Conservation (phyloP, 805 yeast genomes). For the Myxozyma lipomycoides region DNA sequence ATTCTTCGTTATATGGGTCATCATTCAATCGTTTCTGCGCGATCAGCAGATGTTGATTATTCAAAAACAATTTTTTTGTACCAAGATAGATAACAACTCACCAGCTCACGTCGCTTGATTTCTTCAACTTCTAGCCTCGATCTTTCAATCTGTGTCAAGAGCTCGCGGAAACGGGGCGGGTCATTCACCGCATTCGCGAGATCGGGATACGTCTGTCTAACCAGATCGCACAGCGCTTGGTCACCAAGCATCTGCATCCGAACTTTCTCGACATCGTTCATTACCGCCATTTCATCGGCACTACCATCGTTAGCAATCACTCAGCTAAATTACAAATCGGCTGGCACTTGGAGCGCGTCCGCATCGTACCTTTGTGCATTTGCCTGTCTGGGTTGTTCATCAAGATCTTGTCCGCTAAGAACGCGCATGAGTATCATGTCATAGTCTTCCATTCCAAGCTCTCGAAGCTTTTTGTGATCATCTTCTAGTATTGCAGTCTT, state of each 20-base stretch:
- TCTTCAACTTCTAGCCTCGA: slow-evolving; percentile 35
- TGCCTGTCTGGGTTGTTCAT: neutral
- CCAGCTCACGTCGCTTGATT: slow-evolving; percentile 43
- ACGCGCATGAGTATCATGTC: slow-evolving; percentile 49
- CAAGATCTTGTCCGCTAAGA: slow-evolving; percentile 2
- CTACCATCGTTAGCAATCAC: no score
- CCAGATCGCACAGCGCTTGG: slow-evolving; percentile 36
- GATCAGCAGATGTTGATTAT: no score
- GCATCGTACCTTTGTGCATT: neutral
- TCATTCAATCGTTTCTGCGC: slow-evolving; percentile 47
- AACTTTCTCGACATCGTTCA: slow-evolving; percentile 34
- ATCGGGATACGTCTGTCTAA: slow-evolving; percentile 45
- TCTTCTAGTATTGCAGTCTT: slow-evolving; percentile 45
- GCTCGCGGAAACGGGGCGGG: slow-evolving; percentile 46
- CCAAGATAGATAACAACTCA: neutral
- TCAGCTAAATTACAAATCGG: no score
- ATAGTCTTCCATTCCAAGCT: slow-evolving; percentile 50
- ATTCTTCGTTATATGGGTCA: slow-evolving; percentile 68
- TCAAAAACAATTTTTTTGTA: neutral
- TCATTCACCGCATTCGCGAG: slow-evolving; percentile 47
- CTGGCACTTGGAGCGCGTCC: no score
- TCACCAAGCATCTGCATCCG: slow-evolving; percentile 38
- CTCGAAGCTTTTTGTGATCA: slow-evolving; percentile 42
- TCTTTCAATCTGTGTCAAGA: slow-evolving; percentile 33
- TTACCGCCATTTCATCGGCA: slow-evolving; percentile 9